Evolutionary conservation across 202 grass and related monocot genomes (phyloP).

Genomic region (Miscanthus sacchariflorus): DNA sequence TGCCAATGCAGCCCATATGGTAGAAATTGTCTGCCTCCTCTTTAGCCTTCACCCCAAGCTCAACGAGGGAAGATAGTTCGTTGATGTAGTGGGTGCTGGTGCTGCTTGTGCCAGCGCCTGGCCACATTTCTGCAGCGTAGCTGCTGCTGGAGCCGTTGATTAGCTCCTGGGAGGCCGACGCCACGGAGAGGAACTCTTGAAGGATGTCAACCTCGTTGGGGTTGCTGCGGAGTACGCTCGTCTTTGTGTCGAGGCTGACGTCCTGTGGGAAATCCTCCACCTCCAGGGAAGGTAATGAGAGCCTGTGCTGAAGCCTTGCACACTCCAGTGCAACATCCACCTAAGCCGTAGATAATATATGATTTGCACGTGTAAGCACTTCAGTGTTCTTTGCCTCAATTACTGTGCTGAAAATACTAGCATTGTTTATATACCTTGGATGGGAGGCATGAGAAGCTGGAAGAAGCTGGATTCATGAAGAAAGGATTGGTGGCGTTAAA

Average conservation of each 20-base stretch:
- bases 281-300: slow-evolving; percentile 76
- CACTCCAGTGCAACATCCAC: slow-evolving; percentile 90
- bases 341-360: slow-evolving; percentile 42
- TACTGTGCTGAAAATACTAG: neutral
- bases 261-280: slow-evolving; percentile 76
- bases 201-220: slow-evolving; percentile 72
- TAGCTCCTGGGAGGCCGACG: slow-evolving; percentile 75
- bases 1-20: slow-evolving; percentile 49
- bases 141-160: slow-evolving; percentile 57
- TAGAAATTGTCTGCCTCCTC: slow-evolving; percentile 52
- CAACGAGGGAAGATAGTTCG: slow-evolving; percentile 59
- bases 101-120: slow-evolving; percentile 49
- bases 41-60: slow-evolving; percentile 46
- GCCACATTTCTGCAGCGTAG: slow-evolving; percentile 70
- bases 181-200: slow-evolving; percentile 88
- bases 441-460: slow-evolving; percentile 67
- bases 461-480: slow-evolving; percentile 53
- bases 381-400: neutral
- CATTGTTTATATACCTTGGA: slow-evolving; percentile 68
- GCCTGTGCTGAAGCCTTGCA: slow-evolving; percentile 89
- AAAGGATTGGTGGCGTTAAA: slow-evolving; percentile 56
- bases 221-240: slow-evolving; percentile 49
- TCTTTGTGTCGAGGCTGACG: slow-evolving; percentile 57
- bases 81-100: slow-evolving; percentile 46
- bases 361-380: neutral